Evolutionary conservation across 306 rosid genomes (phyloP).

Genomic region (Malus sieversii): DNA sequence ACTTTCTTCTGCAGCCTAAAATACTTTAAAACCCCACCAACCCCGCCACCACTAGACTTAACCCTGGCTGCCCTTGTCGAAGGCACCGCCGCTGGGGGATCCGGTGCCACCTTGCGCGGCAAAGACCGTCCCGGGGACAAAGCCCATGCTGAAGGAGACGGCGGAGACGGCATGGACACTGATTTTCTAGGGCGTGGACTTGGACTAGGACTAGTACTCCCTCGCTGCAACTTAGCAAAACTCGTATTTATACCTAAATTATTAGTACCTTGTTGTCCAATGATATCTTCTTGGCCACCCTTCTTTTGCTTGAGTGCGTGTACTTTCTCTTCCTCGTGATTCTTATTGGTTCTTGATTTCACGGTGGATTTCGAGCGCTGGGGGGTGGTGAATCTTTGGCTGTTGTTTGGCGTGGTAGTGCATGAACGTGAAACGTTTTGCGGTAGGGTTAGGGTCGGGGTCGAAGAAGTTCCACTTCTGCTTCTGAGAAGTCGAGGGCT

Average conservation of each 20-base stretch:
- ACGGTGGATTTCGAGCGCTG: slow-evolving; percentile 52
- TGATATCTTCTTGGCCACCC: slow-evolving; percentile 11
- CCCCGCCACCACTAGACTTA: slow-evolving; percentile 1
- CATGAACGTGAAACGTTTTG: neutral
- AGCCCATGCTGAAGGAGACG: slow-evolving; percentile 71
- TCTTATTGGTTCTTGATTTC: slow-evolving; percentile 19
- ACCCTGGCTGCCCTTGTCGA: neutral
- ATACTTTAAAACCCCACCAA: slow-evolving; percentile 53
- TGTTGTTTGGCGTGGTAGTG: neutral
- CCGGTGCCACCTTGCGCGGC: slow-evolving; percentile 10
- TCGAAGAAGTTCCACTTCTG: slow-evolving; percentile 32
- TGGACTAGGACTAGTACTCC: slow-evolving; percentile 26
- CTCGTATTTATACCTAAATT: neutral
- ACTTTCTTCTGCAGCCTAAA: slow-evolving; percentile 51
- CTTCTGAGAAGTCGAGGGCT: slow-evolving; percentile 41
- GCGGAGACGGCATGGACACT: neutral
- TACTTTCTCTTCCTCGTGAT: slow-evolving; percentile 8
- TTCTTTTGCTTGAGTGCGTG: neutral
- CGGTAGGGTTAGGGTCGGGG: slow-evolving; percentile 15
- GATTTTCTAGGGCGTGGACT: neutral
- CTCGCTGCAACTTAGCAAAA: slow-evolving; percentile 18
- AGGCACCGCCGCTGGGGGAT: neutral
- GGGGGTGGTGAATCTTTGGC: slow-evolving; percentile 13
- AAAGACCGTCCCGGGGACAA: slow-evolving; percentile 56
- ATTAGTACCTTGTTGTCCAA: neutral